Conservation (phyloP, 805 yeast species). For the Middelhovenomyces tepae region DNA sequence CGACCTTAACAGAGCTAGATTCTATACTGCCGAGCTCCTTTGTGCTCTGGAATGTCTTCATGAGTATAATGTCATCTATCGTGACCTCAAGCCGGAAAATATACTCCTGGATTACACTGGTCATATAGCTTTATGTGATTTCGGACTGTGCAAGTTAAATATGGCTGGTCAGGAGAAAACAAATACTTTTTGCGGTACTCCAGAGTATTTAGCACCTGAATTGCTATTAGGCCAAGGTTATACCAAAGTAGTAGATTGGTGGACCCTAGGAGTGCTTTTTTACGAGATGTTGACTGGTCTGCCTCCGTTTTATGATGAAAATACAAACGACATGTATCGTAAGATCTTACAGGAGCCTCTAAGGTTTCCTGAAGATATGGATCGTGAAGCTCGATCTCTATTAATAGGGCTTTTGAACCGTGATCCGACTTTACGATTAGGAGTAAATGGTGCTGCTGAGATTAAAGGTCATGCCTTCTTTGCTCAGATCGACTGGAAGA, state of each 20-base stretch:
- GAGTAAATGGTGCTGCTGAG: conserved; percentile 71
- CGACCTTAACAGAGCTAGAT: conserved; percentile 79
- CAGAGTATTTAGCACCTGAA: conserved; percentile 96
- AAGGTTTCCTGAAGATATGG: conserved; percentile 81
- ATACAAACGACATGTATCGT: conserved; percentile 85
- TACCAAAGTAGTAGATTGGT: conserved; percentile 95
- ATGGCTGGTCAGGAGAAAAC: conserved; percentile 83
- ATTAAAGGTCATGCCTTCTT: conserved; percentile 81
- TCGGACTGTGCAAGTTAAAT: conserved; percentile 91
- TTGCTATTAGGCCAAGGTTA: conserved; percentile 85
- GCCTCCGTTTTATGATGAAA: conserved; percentile 96
- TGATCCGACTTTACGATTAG: conserved; percentile 75
- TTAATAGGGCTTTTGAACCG: conserved; percentile 67
- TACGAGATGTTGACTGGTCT: conserved; percentile 96
- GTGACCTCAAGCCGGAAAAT: conserved; percentile 95
- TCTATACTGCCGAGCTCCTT: conserved; percentile 88
- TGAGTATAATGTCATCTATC: conserved; percentile 82
- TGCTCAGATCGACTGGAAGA: conserved; percentile 82
- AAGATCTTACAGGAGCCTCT: conserved; percentile 86
- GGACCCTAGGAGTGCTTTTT: conserved; percentile 91
- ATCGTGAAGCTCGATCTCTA: conserved; percentile 75
- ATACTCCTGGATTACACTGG: conserved; percentile 92
- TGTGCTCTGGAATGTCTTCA: conserved; percentile 91
- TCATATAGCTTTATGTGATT: conserved; percentile 95
- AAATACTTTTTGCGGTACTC: conserved; percentile 95